Conservation (phyloP, 805 yeast genomes). For the Candida koratica region DNA sequence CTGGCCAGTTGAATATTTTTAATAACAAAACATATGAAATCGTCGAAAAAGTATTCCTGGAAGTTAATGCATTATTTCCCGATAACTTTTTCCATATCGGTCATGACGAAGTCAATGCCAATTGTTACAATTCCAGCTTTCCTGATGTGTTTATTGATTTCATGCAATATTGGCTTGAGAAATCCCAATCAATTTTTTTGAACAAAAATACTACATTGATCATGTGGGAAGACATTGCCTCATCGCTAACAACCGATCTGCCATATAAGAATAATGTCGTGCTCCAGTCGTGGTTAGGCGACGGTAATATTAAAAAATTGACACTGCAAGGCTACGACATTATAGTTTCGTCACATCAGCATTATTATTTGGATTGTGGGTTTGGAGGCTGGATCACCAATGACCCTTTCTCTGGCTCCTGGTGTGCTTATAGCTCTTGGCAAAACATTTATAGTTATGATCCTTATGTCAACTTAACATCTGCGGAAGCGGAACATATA, state of each 20-base stretch:
- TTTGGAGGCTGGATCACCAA: slow-evolving; percentile 35
- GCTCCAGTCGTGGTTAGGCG: slow-evolving; percentile 33
- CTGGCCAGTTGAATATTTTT: slow-evolving; percentile 39
- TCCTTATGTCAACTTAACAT: slow-evolving; percentile 28
- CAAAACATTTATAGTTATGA: slow-evolving; percentile 39
- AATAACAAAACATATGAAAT: slow-evolving; percentile 29
- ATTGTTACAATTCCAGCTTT: slow-evolving; percentile 34
- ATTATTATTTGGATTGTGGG: slow-evolving; percentile 41
- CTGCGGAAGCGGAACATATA: slow-evolving; percentile 24
- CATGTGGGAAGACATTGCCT: slow-evolving; percentile 41
- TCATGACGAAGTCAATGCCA: slow-evolving; percentile 32
- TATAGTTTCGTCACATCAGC: slow-evolving; percentile 30
- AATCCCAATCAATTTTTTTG: slow-evolving; percentile 29
- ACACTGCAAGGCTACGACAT: slow-evolving; percentile 35
- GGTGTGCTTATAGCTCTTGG: slow-evolving; percentile 46
- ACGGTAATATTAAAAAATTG: slow-evolving; percentile 23
- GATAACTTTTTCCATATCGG: slow-evolving; percentile 43
- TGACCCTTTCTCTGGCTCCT: slow-evolving; percentile 31
- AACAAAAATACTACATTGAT: slow-evolving; percentile 19
- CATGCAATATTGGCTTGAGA: slow-evolving; percentile 34
- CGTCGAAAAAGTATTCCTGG: slow-evolving; percentile 30
- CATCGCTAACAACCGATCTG: slow-evolving; percentile 19
- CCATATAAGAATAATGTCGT: slow-evolving; percentile 26
- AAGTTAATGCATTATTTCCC: slow-evolving; percentile 26
- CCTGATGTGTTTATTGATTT: slow-evolving; percentile 25